These are phyloP conservation scores for Daldinia bambusicola DNA, from an alignment of 495 filamentous ascomycete genomes.

Conservation along the genomic window DNA sequence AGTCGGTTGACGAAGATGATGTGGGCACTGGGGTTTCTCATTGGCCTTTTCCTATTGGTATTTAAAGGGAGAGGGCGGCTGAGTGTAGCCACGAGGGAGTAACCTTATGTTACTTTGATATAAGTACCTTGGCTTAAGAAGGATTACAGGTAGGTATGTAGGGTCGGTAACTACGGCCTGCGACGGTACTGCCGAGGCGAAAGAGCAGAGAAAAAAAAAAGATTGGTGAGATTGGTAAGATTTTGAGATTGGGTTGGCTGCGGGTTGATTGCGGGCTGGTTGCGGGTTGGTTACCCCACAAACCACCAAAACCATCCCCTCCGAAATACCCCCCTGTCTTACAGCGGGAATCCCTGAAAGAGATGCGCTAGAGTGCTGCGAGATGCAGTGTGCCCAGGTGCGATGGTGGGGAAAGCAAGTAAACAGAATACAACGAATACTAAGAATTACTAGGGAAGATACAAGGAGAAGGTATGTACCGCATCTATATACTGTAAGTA, in stretches of 20 bases:
- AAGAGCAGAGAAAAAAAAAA: too few species aligned
- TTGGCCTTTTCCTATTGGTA: slow-evolving; percentile 29
- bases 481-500: slow-evolving; percentile 11
- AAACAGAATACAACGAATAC: not conserved
- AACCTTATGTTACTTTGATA: slow-evolving; percentile 27
- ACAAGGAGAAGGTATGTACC: too few species aligned
- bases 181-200: slow-evolving; percentile 33
- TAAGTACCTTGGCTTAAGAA: slow-evolving; percentile 20
- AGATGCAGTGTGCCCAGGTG: slow-evolving; percentile 35
- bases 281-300: slow-evolving; percentile 45
- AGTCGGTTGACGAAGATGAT: slow-evolving; percentile 38
- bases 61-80: slow-evolving; percentile 31
- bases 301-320: slow-evolving; percentile 22
- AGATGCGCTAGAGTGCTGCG: slow-evolving; percentile 21
- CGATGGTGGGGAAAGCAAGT: slow-evolving; percentile 27
- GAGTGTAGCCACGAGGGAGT: slow-evolving; percentile 39
- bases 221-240: slow-evolving; percentile 35
- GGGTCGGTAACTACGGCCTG: slow-evolving; percentile 43
- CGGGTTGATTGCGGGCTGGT: slow-evolving; percentile 1
- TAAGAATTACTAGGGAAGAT: too few species aligned
- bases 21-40: slow-evolving; percentile 24
- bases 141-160: not conserved
- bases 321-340: slow-evolving; percentile 25
- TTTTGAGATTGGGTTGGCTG: slow-evolving; percentile 37
- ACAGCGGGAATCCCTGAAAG: slow-evolving; percentile 31